Evolutionary conservation across 2,329 filamentous ascomycete genomes (phyloP), one percentile per base, ranked within the genome.

Genomic region (Exophiala sp.): DNA sequence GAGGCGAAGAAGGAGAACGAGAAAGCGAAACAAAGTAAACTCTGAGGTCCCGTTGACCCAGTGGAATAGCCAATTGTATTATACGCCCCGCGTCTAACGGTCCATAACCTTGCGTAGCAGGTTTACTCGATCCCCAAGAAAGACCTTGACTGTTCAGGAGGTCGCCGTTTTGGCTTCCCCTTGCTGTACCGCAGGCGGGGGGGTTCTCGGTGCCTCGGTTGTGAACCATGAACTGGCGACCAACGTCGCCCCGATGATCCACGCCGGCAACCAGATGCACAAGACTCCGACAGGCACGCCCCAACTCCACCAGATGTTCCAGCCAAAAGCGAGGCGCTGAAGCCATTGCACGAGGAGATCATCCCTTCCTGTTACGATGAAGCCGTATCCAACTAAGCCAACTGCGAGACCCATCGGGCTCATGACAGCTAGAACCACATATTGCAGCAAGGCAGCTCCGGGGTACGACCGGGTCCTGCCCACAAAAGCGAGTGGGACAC

Each of bases 181-280:
- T 11, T 11, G 21, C 41, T 2, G 21, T 11, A n/a, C 41, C 29
- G 9, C 10, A 18, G 41, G 7, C 21, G 21, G 29, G 4, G 7
- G 10, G 29, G 8, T 6, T 24, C 14, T 14, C 21, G 20, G 10
- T 8, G 8, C 41, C n/a, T 14, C 47, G n/a, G 24, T 46, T 10
- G 46, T 34, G 38, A 62, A 59, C 59, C 59, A 62, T 9, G 54
- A 57, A 44, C 58, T 61, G 10, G 61, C 60, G 16, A 62, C 60
- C 18, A 62, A 47, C 9, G 53, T 58, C 16, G 55, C 68, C 3
- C 75, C 88, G 5, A 85, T 80, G 35, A 94, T 70, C 91, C 91
- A 96, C 6, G 89, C 90, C 0, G 91, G 91, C 87, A 90, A 94
- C 91, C 91, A 96, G 40, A 96, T 85, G 68, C 90, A 88, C 89